phyloP scores from a whole-genome alignment of 768 basidiomycete species.

The Leccinum disarticulatum region DNA sequence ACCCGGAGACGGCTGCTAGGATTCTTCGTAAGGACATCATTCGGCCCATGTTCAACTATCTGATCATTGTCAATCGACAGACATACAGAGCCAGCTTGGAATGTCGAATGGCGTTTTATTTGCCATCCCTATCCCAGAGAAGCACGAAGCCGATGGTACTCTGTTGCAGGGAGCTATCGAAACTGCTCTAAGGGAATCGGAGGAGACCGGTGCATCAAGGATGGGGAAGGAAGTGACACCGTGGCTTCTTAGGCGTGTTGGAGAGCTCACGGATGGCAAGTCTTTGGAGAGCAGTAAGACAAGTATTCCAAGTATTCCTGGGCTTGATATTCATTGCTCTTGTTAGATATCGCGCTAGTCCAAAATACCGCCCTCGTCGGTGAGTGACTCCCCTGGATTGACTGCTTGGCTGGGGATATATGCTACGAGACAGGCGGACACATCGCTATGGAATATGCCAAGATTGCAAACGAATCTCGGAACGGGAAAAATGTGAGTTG shows the following conservation, averaged over 20 bases:
- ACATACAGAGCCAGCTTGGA: slow-evolving; percentile 65
- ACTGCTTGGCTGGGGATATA: slow-evolving; percentile 2
- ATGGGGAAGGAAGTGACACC: slow-evolving; percentile 92
- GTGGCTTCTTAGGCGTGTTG: slow-evolving; percentile 84
- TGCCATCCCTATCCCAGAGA: slow-evolving; percentile 85
- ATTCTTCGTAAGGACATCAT: slow-evolving; percentile 62
- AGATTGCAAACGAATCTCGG: slow-evolving; percentile 35
- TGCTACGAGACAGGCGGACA: slow-evolving; percentile 54
- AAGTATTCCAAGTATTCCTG: background rate
- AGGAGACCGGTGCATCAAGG: slow-evolving; percentile 73
- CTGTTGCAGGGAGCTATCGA: slow-evolving; percentile 77
- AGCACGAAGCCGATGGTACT: slow-evolving; percentile 65
- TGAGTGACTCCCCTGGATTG: slow-evolving; percentile 32
- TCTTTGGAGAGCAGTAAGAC: slow-evolving; percentile 71
- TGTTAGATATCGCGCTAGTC: slow-evolving; percentile 80
- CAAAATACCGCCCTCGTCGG: slow-evolving; percentile 87
- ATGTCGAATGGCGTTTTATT: slow-evolving; percentile 79
- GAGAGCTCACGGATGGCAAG: slow-evolving; percentile 73
- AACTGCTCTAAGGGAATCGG: slow-evolving; percentile 81
- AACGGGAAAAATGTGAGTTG: slow-evolving; percentile 20
- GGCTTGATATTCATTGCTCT: slow-evolving; percentile 1
- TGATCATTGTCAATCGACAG: slow-evolving; percentile 38
- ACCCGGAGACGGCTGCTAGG: slow-evolving; percentile 65
- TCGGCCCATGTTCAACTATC: background rate
- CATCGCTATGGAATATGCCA: slow-evolving; percentile 76